Conservation (phyloP, 2,329 filamentous ascomycete species). For the Aspergillus cejpii region DNA sequence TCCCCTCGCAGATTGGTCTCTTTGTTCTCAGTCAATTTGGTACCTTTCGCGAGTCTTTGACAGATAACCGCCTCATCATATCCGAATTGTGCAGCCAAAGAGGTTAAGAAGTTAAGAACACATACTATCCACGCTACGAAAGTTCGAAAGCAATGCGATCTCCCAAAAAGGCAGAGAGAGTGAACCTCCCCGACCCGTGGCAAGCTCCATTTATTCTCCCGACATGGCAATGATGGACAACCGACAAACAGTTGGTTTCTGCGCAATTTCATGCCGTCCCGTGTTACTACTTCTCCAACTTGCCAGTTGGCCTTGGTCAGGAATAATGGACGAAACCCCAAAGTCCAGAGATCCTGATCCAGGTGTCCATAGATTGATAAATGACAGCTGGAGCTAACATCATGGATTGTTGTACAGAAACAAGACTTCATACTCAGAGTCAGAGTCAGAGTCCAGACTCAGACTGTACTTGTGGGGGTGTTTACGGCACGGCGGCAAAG, state of each 20-base stretch:
- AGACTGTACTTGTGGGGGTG: background rate
- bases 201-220: background rate
- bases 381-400: background rate
- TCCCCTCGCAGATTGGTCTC: no score
- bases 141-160: background rate
- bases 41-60: background rate
- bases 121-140: background rate
- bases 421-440: no score
- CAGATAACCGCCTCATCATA: background rate
- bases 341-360: background rate
- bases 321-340: background rate
- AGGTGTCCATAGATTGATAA: background rate
- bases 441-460: no score
- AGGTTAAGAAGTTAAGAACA: no score
- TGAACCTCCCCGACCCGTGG: background rate
- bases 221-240: background rate
- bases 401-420: background rate
- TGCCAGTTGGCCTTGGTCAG: background rate
- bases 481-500: background rate
- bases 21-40: background rate
- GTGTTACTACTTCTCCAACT: conserved; percentile 7
- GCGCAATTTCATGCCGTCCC: conserved; percentile 9
- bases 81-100: no score
- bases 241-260: background rate
- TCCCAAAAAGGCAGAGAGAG: background rate